A percentile compares a stretch with the other conserved stretches of the same genome.
Evolutionary conservation across 2,329 filamentous ascomycete genomes (phyloP).

Genomic region (Fusarium solani-melongenae): DNA sequence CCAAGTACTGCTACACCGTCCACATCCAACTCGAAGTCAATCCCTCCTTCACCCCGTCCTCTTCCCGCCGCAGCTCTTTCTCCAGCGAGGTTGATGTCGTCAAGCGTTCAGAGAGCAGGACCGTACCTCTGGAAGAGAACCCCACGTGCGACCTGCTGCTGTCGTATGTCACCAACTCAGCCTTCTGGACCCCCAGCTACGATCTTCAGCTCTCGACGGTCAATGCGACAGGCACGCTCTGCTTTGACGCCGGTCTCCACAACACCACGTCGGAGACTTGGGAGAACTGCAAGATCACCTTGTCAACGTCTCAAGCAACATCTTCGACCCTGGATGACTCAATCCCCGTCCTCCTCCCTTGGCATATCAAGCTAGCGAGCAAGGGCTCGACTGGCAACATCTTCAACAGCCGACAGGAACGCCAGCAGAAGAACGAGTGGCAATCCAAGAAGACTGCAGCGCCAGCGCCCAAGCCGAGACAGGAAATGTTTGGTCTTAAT

Average conservation of each 20-base stretch:
- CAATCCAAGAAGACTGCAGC: constrained; percentile 55
- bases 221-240: constrained; percentile 61
- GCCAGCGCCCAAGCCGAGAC: constrained; percentile 1
- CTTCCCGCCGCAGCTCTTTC: constrained; percentile 62
- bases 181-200: constrained; percentile 71
- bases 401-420: constrained; percentile 54
- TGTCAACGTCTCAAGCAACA: constrained; percentile 72
- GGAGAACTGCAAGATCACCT: constrained; percentile 67
- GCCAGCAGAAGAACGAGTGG: constrained; percentile 46
- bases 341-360: constrained; percentile 65
- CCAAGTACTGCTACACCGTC: constrained; percentile 60
- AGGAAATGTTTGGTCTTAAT: constrained; percentile 18
- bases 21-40: constrained; percentile 63
- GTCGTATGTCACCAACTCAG: constrained; percentile 69
- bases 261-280: constrained; percentile 74
- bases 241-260: constrained; percentile 71
- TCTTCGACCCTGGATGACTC: constrained; percentile 66
- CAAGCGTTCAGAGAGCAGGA: constrained; percentile 52
- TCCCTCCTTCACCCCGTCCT: constrained; percentile 52
- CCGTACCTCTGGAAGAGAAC: constrained; percentile 24
- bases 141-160: constrained; percentile 59
- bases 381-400: constrained; percentile 44
- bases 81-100: constrained; percentile 64
- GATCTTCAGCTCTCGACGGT: constrained; percentile 71
- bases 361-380: constrained; percentile 64